Conservation (phyloP, 176 grass and related monocot species). For the Bromus sterilis region DNA sequence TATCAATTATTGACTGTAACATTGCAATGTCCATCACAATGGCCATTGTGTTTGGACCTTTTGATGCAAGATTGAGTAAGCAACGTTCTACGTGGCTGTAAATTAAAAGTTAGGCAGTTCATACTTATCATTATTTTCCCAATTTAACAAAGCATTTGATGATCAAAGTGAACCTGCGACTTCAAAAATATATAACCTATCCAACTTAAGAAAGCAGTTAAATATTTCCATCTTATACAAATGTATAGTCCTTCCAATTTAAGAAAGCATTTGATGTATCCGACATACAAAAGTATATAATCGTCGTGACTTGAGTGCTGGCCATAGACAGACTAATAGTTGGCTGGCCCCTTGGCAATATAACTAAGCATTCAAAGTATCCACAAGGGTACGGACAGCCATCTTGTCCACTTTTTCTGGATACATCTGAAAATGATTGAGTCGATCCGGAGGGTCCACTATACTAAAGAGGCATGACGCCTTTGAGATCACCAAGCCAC, state of each 20-base stretch:
- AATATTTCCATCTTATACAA: not conserved
- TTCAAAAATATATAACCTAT: not conserved
- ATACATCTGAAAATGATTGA: not conserved
- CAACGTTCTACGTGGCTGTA: not conserved
- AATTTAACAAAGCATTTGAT: not conserved
- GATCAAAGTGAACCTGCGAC: not conserved
- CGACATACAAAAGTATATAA: not conserved
- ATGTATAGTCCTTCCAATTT: not conserved
- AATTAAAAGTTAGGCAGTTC: not conserved
- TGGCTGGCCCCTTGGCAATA: not conserved
- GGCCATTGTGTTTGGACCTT: slow-evolving; percentile 1
- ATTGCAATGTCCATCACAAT: not conserved
- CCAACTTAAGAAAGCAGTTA: not conserved
- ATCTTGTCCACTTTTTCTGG: not conserved
- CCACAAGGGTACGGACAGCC: not conserved
- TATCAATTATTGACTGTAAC: not conserved
- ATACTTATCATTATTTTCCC: not conserved
- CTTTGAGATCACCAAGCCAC: not conserved
- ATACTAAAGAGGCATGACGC: not conserved
- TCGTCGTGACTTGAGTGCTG: not conserved
- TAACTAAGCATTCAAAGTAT: not conserved
- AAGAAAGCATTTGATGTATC: not conserved
- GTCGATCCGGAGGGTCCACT: not conserved
- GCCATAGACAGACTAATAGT: not conserved
- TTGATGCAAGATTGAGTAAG: not conserved